Evolutionary conservation across 352 stramenopile genomes (phyloP).

Genomic region (Pythium brachiatum): DNA sequence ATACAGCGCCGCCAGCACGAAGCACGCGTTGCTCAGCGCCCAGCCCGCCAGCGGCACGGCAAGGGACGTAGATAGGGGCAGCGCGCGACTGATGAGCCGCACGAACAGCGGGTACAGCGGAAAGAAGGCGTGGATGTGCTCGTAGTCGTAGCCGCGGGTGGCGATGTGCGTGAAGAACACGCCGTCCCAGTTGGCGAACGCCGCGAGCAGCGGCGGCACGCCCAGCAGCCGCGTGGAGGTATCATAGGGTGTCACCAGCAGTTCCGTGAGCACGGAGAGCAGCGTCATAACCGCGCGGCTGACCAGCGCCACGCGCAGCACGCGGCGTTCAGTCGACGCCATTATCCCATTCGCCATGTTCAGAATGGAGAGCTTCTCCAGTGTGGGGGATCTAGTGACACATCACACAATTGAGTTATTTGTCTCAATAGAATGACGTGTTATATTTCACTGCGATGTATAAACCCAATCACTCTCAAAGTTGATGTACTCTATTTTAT

Average conservation of each 20-base stretch:
- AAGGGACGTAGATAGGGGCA: constrained; percentile 22
- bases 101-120: constrained; percentile 67
- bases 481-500: constrained; percentile 24
- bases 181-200: constrained; percentile 82
- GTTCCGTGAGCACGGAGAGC: constrained; percentile 40
- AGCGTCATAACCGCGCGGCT: constrained; percentile 48
- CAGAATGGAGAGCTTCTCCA: no score
- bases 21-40: constrained; percentile 70
- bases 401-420: neutral
- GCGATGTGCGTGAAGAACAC: constrained; percentile 83
- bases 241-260: constrained; percentile 63
- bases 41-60: constrained; percentile 47
- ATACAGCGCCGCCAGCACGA: constrained; percentile 63
- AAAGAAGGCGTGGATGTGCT: constrained; percentile 86
- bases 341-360: neutral
- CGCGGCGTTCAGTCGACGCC: constrained; percentile 21
- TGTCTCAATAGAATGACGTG: no score
- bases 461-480: no score
- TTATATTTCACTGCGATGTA: neutral
- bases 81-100: constrained; percentile 27
- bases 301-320: constrained; percentile 47
- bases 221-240: constrained; percentile 46
- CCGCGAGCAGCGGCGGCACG: constrained; percentile 28
- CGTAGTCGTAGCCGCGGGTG: constrained; percentile 72
- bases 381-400: neutral